Evolutionary conservation across 345 rosid genomes (phyloP), one percentile per base, ranked within the genome.

Genomic region (Corchorus olitorius): DNA sequence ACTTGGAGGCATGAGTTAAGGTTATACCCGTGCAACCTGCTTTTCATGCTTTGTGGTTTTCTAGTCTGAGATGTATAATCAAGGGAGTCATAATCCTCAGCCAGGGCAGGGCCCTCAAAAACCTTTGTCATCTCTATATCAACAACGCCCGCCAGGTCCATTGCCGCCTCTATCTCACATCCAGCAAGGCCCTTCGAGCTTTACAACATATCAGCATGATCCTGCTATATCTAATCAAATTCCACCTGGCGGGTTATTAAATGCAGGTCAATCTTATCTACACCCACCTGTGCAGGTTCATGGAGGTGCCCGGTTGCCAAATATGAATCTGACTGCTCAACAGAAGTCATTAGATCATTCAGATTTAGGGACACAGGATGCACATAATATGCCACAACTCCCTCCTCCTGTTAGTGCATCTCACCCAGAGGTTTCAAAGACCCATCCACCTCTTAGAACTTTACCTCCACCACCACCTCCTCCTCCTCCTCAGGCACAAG

Each of bases 381-480:
- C 67, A 59, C 81, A 67, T 70, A 83, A 45, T 37, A 55, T 59
- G 53, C 79, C 84, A 16, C 77, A 73, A 58, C 86, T 74, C 19
- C 85, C 78, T 82, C 80, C 81, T 63, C 77, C 50, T 43, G 66
- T 45, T 58, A 68, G 65, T 73, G 69, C 68, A 59, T 65, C 48
- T 75, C 61, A 45, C 75, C 13, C 34, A 14, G 76, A 78, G 35
- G 49, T 45, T 73, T 73, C 71, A 14, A 73, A 63, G 66, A 50
- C 54, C 16, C 82, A 52, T 46, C 75, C 82, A 54, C 78, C 77
- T 79, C 75, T 79, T 78, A 76, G 82, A 52, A 77, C 54, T 56
- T 64, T 85, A 53, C 85, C 83, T 15, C 87, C 83, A 0, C 72
- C 85, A 3, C 85, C 87, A 1, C 86, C 87, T 63, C 85, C 86